Base-by-base conservation (phyloP, 805 yeast species). In the Myxozyma neglecta region DNA sequence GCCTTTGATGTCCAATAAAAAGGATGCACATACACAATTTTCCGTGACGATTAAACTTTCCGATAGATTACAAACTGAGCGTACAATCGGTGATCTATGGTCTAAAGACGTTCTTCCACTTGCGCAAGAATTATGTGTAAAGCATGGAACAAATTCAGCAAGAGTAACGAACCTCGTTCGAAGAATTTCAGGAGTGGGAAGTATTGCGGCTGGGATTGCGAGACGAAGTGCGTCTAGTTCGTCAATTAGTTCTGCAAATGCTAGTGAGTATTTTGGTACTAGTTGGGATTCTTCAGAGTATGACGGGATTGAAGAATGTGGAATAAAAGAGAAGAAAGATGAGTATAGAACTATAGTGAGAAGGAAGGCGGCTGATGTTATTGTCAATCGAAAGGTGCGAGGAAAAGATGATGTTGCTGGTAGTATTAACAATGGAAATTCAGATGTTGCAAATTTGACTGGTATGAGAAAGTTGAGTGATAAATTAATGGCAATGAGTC, bases 1-100 rank as follows among this genome's bases (percentile, higher is more conserved):
- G 3, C 46, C 46, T 3, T 14, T 24, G 8, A 18, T 9, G 16
- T 8, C 44, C 14, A 16, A 37, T 5, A 14, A 50, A 9, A 50
- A 18, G 37, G 35, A 20, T 35, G 35, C 37, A 20, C 45, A 7
- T 4, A 43, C 46, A 24, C 55, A 39, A n/a, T 51, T 53, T 18
- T n/a, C 24, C 2, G 56, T 59, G n/a, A 61, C 53, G 18, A 40
- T 61, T 16, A 61, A 61, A 37, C 53, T 59, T 6, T 34, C 59
- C 3, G 60, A 61, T 20, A 18, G 65, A 13, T 13, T 61, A 6
- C 50, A 37, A 40, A 47, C 51, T 3, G 61, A 61, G 50, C 32
- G 42, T 14, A 42, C 24, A 20, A 59, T 53, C 13, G 53, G 45
- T 10, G 16, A 16, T 11, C 44, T 61, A 18, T 61, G 65, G 65